These are phyloP conservation scores for Nemania sp. DNA, from an alignment of 2,329 filamentous ascomycete species.

Conservation along the genomic window DNA sequence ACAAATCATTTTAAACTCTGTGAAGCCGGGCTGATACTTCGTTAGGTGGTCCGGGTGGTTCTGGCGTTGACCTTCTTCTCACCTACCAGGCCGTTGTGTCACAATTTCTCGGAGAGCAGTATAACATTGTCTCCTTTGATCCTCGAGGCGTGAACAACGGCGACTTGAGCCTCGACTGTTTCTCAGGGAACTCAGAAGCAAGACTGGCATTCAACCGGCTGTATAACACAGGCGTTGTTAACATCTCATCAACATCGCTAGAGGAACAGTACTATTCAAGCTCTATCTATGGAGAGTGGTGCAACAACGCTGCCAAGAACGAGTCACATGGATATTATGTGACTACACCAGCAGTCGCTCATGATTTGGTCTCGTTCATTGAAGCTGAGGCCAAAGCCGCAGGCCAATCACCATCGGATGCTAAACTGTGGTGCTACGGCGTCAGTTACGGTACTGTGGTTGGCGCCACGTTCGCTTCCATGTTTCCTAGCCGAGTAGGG, in stretches of 20 bases:
- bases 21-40: conserved; percentile 19
- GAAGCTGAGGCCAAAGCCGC: conserved; percentile 36
- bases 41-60: conserved; percentile 43
- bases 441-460: conserved; percentile 44
- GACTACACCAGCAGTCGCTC: conserved; percentile 38
- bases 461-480: conserved; percentile 46
- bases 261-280: conserved; percentile 39
- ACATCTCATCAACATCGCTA: conserved; percentile 36
- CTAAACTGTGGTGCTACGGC: conserved; percentile 34
- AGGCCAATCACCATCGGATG: conserved; percentile 31
- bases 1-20: conserved; percentile 1
- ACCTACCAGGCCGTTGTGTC: conserved; percentile 24
- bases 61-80: conserved; percentile 41
- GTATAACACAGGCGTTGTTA: conserved; percentile 35
- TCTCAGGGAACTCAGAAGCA: conserved; percentile 36
- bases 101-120: conserved; percentile 44
- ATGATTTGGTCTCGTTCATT: conserved; percentile 38
- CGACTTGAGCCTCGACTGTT: conserved; percentile 37
- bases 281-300: conserved; percentile 40
- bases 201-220: conserved; percentile 33
- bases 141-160: conserved; percentile 46
- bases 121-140: conserved; percentile 48
- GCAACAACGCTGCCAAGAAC: conserved; percentile 36
- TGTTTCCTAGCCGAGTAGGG: conserved; percentile 48
- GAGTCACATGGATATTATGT: conserved; percentile 38